phyloP scores from a whole-genome alignment of 2,329 filamentous ascomycete genomes.

The Ceratocystis papillata region DNA sequence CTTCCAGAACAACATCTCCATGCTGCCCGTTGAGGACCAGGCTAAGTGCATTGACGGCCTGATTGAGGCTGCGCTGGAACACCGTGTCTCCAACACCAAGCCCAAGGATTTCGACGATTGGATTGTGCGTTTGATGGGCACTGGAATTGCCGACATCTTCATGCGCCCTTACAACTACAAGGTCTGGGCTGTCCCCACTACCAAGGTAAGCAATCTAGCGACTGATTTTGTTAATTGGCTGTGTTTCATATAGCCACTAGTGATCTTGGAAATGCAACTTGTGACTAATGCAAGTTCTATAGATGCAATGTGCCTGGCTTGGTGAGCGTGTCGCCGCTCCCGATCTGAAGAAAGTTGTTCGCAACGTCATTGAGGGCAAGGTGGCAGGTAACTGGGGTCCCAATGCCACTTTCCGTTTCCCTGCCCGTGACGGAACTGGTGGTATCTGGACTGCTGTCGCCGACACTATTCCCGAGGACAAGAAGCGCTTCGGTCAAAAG shows the following conservation, averaged over 20 bases:
- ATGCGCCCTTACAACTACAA: slow-evolving; percentile 99
- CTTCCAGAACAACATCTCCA: slow-evolving; percentile 99
- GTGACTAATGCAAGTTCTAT: slow-evolving; percentile 4
- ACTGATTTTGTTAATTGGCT: not conserved
- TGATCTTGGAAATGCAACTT: not conserved
- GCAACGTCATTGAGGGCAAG: slow-evolving; percentile 93
- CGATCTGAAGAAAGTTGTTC: slow-evolving; percentile 84
- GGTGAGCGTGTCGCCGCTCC: slow-evolving; percentile 96
- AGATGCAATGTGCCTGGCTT: slow-evolving; percentile 99
- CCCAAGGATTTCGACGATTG: slow-evolving; percentile 97
- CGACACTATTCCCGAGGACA: slow-evolving; percentile 82
- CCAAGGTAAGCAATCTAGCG: slow-evolving; percentile 52
- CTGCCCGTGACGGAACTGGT: slow-evolving; percentile 86
- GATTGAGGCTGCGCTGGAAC: slow-evolving; percentile 83
- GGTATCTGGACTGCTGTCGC: slow-evolving; percentile 98
- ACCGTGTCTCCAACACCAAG: slow-evolving; percentile 74
- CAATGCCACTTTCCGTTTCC: slow-evolving; percentile 97
- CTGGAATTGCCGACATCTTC: slow-evolving; percentile 85
- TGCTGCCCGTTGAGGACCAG: slow-evolving; percentile 95
- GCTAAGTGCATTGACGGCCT: slow-evolving; percentile 88
- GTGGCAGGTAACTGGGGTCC: slow-evolving; percentile 95
- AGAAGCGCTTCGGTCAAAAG: slow-evolving; percentile 78
- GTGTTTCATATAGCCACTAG: not conserved
- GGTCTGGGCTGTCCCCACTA: slow-evolving; percentile 97
- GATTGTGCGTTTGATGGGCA: slow-evolving; percentile 86